A percentile compares a stretch with the other conserved stretches of the same genome.
Conservation (phyloP, 805 yeast genomes). For the Schwanniomyces polymorphus region DNA sequence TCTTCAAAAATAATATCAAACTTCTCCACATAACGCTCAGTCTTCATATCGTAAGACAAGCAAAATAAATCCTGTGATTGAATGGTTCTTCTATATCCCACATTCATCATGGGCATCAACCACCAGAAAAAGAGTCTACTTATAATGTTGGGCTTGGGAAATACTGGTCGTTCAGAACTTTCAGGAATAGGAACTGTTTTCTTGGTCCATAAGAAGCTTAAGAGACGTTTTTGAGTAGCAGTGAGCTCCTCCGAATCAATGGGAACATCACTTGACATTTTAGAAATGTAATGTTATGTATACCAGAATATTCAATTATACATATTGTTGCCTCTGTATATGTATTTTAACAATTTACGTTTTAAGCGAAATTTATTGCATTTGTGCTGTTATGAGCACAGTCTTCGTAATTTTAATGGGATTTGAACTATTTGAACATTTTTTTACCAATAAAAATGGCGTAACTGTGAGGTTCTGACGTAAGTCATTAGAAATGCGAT, state of each 20-base stretch:
- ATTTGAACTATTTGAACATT: no score
- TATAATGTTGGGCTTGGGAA: constrained; percentile 40
- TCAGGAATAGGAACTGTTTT: constrained; percentile 46
- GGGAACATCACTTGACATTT: no score
- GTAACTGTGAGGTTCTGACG: no score
- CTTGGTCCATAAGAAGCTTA: constrained; percentile 19
- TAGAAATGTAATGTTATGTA: no score
- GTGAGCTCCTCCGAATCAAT: not conserved
- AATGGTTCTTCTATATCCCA: constrained; percentile 68
- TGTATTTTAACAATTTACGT: no score
- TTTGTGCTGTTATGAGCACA: no score
- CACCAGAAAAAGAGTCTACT: constrained; percentile 58
- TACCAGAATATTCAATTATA: no score
- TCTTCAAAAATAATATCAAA: not conserved
- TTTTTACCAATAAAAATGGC: no score
- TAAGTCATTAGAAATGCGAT: no score
- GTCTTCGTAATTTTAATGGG: no score
- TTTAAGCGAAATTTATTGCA: no score
- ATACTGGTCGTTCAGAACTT: constrained; percentile 41
- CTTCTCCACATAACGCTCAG: constrained; percentile 20
- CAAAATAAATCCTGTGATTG: constrained; percentile 55
- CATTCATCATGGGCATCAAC: constrained; percentile 57
- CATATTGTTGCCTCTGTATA: no score
- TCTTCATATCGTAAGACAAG: constrained; percentile 29
- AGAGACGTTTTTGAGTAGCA: constrained; percentile 10